Percentiles rank a stretch among this genome's conserved stretches.
phyloP scores from a whole-genome alignment of 2,329 filamentous ascomycete species.

The Rhynchosporium agropyri region DNA sequence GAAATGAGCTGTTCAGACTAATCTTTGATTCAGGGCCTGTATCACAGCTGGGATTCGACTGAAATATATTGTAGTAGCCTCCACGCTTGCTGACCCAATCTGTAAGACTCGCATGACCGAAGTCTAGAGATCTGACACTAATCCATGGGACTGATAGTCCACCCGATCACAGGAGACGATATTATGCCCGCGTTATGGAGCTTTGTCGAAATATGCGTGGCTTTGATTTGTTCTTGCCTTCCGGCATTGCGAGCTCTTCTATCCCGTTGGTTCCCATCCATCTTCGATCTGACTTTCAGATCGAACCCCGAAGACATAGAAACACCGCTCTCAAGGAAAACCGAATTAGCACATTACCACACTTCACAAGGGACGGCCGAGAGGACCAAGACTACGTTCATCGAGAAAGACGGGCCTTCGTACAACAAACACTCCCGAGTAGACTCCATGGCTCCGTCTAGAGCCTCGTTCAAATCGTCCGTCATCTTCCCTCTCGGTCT shows the following conservation, averaged over 20 bases:
- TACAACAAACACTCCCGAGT: slow-evolving; percentile 14
- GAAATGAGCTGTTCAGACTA: background rate
- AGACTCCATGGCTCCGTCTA: background rate
- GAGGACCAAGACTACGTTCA: background rate
- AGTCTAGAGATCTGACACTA: background rate
- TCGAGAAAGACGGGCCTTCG: slow-evolving; percentile 17
- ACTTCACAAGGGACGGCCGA: background rate
- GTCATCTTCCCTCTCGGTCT: background rate
- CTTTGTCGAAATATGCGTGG: slow-evolving; percentile 36
- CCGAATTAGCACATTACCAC: background rate
- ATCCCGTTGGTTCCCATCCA: slow-evolving; percentile 25
- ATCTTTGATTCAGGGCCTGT: slow-evolving; percentile 27
- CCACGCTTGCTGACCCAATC: slow-evolving; percentile 30
- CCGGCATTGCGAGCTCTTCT: slow-evolving; percentile 35
- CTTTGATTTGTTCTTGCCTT: slow-evolving; percentile 38
- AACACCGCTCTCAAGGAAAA: background rate
- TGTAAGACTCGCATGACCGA: slow-evolving; percentile 26
- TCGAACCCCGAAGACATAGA: background rate
- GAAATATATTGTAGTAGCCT: slow-evolving; percentile 31
- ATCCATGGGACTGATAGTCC: background rate
- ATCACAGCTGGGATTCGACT: slow-evolving; percentile 36
- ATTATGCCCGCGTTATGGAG: slow-evolving; percentile 38
- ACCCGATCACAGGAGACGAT: slow-evolving; percentile 30
- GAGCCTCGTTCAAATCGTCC: background rate
- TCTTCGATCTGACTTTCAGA: slow-evolving; percentile 20